A percentile compares a stretch with the other conserved stretches of the same genome.
Evolutionary conservation across 2,329 filamentous ascomycete genomes (phyloP).

Genomic region (Arachnomyces sp.): DNA sequence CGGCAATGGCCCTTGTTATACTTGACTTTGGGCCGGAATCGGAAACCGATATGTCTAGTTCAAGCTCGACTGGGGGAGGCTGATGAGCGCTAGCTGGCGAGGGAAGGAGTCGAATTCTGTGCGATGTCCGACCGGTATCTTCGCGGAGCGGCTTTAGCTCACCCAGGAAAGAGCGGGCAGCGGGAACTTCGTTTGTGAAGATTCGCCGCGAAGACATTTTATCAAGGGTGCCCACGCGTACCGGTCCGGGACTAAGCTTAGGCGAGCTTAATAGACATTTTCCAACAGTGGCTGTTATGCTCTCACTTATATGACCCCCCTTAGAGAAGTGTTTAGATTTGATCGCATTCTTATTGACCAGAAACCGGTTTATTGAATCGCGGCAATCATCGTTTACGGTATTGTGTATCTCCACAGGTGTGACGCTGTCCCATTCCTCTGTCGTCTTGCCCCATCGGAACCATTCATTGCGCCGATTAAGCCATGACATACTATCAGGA

Average conservation of each 20-base stretch:
- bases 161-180: slow-evolving; percentile 25
- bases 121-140: slow-evolving; percentile 10
- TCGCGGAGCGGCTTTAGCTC: slow-evolving; percentile 15
- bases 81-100: slow-evolving; percentile 15
- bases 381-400: slow-evolving; percentile 6
- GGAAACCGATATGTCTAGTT: slow-evolving; percentile 21
- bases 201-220: slow-evolving; percentile 21
- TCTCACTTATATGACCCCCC: slow-evolving; percentile 20
- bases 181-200: slow-evolving; percentile 29
- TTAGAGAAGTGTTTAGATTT: background rate
- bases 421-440: slow-evolving; percentile 17
- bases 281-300: slow-evolving; percentile 30
- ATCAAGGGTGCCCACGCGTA: slow-evolving; percentile 26
- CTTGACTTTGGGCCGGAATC: slow-evolving; percentile 10
- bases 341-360: background rate
- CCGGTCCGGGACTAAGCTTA: slow-evolving; percentile 12
- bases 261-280: slow-evolving; percentile 30
- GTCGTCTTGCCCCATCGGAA: slow-evolving; percentile 32
- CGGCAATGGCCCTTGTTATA: slow-evolving; percentile 23
- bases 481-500: slow-evolving; percentile 21
- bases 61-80: slow-evolving; percentile 25
- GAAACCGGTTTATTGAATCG: slow-evolving; percentile 7
- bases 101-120: slow-evolving; percentile 29
- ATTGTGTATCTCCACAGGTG: slow-evolving; percentile 8
- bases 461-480: slow-evolving; percentile 28